Evolutionary conservation across 2,329 filamentous ascomycete species (phyloP).

Genomic region (Magnaporthiopsis incrustans): DNA sequence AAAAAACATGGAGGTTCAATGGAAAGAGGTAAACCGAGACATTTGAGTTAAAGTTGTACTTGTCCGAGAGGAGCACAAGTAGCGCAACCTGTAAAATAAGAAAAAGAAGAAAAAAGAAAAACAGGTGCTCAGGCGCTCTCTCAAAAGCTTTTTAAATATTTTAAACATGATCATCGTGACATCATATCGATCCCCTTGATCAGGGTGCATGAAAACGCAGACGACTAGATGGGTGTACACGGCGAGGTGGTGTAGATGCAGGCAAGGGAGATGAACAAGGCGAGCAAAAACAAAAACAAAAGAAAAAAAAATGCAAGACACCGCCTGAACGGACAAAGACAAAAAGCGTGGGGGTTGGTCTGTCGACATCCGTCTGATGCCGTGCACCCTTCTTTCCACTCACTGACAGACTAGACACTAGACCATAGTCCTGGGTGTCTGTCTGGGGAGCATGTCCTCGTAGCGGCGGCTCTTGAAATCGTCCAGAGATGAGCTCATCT

Average conservation of each 20-base stretch:
- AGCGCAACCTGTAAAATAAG: not conserved
- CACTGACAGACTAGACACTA: constrained; percentile 5
- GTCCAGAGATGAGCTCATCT: constrained; percentile 29
- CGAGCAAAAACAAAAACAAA: not conserved
- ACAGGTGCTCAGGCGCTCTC: not conserved
- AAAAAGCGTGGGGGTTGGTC: not conserved
- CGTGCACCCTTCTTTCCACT: not conserved
- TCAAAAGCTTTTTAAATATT: not conserved
- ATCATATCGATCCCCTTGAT: not conserved
- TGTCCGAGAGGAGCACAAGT: not conserved
- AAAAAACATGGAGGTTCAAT: not conserved
- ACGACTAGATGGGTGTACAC: not conserved
- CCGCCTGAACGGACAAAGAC: constrained; percentile 6
- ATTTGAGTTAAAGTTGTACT: not conserved
- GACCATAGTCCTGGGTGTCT: constrained; percentile 35
- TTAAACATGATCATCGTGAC: constrained; percentile 1
- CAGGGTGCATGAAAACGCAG: not conserved
- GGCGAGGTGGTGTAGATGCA: not conserved
- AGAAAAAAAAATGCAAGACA: constrained; percentile 1
- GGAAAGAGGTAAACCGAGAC: not conserved
- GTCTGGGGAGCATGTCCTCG: constrained; percentile 48
- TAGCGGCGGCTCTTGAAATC: constrained; percentile 46
- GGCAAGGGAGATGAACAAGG: too few species aligned
- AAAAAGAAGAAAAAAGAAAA: not conserved
- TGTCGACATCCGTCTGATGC: not conserved